phyloP scores from a whole-genome alignment of 345 rosid species.

The Aurinia saxatilis region DNA sequence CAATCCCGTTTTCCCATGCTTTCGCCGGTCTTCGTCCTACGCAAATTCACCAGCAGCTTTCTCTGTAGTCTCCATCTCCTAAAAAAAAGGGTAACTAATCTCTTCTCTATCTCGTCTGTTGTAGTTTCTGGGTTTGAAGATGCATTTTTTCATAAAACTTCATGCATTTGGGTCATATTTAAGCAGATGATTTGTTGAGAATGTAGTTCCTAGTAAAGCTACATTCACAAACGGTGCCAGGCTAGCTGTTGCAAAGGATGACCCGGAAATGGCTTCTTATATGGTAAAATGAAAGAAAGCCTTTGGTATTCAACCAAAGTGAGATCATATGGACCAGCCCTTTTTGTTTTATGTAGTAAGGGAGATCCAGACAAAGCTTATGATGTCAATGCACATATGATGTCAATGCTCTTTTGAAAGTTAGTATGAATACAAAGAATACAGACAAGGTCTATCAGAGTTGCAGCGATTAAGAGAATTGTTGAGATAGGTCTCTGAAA shows the following conservation, averaged over 20 bases:
- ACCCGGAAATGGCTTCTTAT: conserved; percentile 85
- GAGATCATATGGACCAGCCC: conserved; percentile 83
- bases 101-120: no score
- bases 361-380: conserved; percentile 63
- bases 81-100: no score
- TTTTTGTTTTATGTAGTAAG: conserved; percentile 67
- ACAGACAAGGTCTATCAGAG: conserved; percentile 61
- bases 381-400: conserved; percentile 78
- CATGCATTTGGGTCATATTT: no score
- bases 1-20: no score
- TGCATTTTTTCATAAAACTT: no score
- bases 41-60: no score
- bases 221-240: conserved; percentile 83
- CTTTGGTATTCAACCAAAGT: conserved; percentile 61
- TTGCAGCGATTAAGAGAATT: conserved; percentile 67
- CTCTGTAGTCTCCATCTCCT: no score
- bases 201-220: conserved; percentile 74
- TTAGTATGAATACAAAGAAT: conserved; percentile 47
- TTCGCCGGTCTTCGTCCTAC: no score
- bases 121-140: no score
- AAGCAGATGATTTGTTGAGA: conserved; percentile 60
- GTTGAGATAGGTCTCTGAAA: conserved; percentile 59
- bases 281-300: conserved; percentile 73
- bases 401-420: conserved; percentile 61
- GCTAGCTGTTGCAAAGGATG: conserved; percentile 66